These are phyloP conservation scores for Chaetoceros tenuissimus DNA, from an alignment of 108 stramenopile genomes.

Conservation along the genomic window DNA sequence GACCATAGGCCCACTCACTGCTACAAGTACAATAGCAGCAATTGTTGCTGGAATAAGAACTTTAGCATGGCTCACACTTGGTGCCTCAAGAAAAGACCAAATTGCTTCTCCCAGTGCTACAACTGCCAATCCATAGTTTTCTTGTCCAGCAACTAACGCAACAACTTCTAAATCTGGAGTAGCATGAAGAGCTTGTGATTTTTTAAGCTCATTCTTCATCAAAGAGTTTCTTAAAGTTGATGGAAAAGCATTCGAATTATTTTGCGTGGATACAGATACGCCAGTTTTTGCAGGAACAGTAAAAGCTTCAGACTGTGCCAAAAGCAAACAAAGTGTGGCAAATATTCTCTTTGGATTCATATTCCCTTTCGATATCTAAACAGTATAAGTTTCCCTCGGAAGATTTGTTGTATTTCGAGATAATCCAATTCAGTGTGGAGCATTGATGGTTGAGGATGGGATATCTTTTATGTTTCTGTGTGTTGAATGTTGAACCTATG, in stretches of 20 bases:
- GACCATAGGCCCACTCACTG: slow-evolving; percentile 72
- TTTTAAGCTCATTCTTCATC: background rate
- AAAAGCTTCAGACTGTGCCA: background rate
- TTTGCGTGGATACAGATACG: too few relatives aligned
- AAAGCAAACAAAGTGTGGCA: background rate
- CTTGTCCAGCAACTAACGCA: slow-evolving; percentile 77
- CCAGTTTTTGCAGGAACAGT: too few relatives aligned
- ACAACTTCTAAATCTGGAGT: slow-evolving; percentile 36
- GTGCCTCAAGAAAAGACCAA: slow-evolving; percentile 74
- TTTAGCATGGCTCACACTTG: slow-evolving; percentile 60
- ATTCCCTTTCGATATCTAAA: too few relatives aligned
- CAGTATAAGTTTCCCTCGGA: too few relatives aligned
- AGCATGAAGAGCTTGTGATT: background rate
- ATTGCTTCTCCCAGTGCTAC: slow-evolving; percentile 72
- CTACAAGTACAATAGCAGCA: slow-evolving; percentile 51
- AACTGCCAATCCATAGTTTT: slow-evolving; percentile 76
- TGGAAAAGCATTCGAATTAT: too few relatives aligned
- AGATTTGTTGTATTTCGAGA: too few relatives aligned
- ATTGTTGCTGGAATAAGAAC: slow-evolving; percentile 56
- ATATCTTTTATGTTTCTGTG: too few relatives aligned
- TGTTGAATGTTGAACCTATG: too few relatives aligned
- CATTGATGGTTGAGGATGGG: too few relatives aligned
- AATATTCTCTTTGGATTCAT: too few relatives aligned
- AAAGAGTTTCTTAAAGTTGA: background rate
- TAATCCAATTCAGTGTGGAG: too few relatives aligned